Base-by-base conservation (phyloP, 1,139 yeast genomes). In the Geotrichum klebahnii region DNA sequence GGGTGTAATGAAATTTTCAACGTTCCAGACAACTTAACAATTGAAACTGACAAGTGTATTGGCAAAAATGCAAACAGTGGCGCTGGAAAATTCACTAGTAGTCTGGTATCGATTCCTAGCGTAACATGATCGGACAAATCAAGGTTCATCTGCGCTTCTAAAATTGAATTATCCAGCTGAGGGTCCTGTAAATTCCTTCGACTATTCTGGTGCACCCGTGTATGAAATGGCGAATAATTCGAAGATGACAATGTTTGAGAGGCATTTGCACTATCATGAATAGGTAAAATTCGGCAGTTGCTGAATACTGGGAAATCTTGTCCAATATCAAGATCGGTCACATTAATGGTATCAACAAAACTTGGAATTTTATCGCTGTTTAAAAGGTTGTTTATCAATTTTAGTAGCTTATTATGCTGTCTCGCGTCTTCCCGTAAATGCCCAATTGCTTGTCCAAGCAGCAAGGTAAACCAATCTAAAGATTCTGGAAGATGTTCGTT, bases 221-320 rank as follows among this genome's bases (percentile, higher is more conserved):
- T 38, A 20, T 33, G 24, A 5, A 44, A 2, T 6, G 38, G 24
- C 4, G 33, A 38, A 14, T 16, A 23, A 26, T 35, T 24, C 1
- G 45, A 26, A 6, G 40, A 32, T 10, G 43, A 59, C 59, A 35
- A 72, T 70, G 33, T 38, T n/a, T 35, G 26, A 8, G 28, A 28
- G 16, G 35, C n/a, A 6, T 31, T 43, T 2, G 35, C 51, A 6
- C 37, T 10, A 2, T 24, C 28, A 12, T 44, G 51, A 19, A 68
- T 69, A 46, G 44, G 34, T 54, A 76, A 77, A 24, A 94, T 85
- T 45, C 95, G 77, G 68, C 99, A 92, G 65, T 94, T 92, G 53
- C 96, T 84, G 65, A 92, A 86, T 46, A 92, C 87, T 1, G 99
- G 99, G 63, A 83, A 94, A 65, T 90, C 97, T 63, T 89, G 88